Conservation (phyloP, 2,329 filamentous ascomycete species). For the Hymenoscyphus infarciens region DNA sequence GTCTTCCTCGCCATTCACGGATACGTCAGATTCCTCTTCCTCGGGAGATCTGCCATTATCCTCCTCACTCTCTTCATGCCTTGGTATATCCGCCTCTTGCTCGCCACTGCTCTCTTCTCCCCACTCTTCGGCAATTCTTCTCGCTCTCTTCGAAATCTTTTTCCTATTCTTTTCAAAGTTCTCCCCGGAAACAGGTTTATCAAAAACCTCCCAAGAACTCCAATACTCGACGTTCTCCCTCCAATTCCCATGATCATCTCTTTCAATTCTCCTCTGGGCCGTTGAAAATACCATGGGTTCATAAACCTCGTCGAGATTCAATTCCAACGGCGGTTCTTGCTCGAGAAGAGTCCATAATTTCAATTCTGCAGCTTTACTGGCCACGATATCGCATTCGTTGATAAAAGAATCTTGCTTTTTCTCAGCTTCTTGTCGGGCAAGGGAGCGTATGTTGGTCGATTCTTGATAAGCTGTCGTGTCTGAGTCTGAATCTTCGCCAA, state of each 20-base stretch:
- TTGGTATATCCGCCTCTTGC: neutral
- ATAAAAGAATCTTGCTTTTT: constrained; percentile 25
- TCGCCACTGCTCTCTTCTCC: constrained; percentile 8
- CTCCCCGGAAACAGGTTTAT: constrained; percentile 21
- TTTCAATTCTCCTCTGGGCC: constrained; percentile 8
- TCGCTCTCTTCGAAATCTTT: constrained; percentile 18
- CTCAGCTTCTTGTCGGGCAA: constrained; percentile 13
- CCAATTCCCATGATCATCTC: constrained; percentile 23
- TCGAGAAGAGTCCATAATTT: constrained; percentile 31
- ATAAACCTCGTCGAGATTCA: constrained; percentile 19
- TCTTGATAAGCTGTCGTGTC: constrained; percentile 7
- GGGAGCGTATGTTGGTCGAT: neutral
- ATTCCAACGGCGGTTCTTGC: constrained; percentile 27
- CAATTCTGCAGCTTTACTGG: constrained; percentile 29
- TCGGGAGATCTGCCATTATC: neutral
- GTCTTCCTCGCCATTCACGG: neutral
- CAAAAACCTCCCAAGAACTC: constrained; percentile 33
- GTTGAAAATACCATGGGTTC: constrained; percentile 12
- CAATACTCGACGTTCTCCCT: constrained; percentile 29
- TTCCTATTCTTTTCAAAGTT: constrained; percentile 26
- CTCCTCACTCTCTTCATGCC: neutral
- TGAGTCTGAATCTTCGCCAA: neutral
- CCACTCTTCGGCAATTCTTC: constrained; percentile 10
- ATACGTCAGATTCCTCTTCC: neutral
- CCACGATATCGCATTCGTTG: constrained; percentile 29